Percentiles rank a stretch among this genome's conserved stretches.
phyloP scores from a whole-genome alignment of 306 rosid genomes.

The Vicia faba region DNA sequence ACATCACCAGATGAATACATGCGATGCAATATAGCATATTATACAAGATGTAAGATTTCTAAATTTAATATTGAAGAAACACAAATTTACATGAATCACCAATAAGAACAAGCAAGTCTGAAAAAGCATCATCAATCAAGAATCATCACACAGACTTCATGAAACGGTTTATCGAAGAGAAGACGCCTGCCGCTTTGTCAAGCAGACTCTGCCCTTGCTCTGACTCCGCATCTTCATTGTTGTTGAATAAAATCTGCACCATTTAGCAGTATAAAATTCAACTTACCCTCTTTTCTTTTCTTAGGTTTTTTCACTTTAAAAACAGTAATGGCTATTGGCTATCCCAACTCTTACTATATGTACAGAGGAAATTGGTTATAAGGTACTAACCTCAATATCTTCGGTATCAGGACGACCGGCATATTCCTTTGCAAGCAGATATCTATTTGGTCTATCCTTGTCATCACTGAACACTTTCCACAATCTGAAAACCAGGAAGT shows the following conservation, averaged over 20 bases:
- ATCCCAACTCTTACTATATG: neutral
- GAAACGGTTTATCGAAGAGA: constrained; percentile 81
- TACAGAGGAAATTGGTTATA: constrained; percentile 27
- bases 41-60: constrained; percentile 21
- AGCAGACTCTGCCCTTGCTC: constrained; percentile 65
- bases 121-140: constrained; percentile 24
- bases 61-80: constrained; percentile 18
- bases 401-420: constrained; percentile 76
- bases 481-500: constrained; percentile 48
- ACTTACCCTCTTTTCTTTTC: neutral
- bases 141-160: constrained; percentile 72
- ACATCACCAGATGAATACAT: neutral
- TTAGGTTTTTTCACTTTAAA: neutral
- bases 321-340: neutral
- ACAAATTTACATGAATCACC: constrained; percentile 18
- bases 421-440: constrained; percentile 84
- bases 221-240: constrained; percentile 55
- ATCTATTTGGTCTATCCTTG: constrained; percentile 81
- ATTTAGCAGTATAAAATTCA: constrained; percentile 9
- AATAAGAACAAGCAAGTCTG: constrained; percentile 6
- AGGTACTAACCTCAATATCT: constrained; percentile 79
- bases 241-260: constrained; percentile 69
- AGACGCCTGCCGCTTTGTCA: constrained; percentile 73
- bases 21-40: constrained; percentile 21
- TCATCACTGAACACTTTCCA: constrained; percentile 98